Evolutionary conservation across 2,329 filamentous ascomycete species (phyloP).

Genomic region (Aspergillus pseudoviridinutans): DNA sequence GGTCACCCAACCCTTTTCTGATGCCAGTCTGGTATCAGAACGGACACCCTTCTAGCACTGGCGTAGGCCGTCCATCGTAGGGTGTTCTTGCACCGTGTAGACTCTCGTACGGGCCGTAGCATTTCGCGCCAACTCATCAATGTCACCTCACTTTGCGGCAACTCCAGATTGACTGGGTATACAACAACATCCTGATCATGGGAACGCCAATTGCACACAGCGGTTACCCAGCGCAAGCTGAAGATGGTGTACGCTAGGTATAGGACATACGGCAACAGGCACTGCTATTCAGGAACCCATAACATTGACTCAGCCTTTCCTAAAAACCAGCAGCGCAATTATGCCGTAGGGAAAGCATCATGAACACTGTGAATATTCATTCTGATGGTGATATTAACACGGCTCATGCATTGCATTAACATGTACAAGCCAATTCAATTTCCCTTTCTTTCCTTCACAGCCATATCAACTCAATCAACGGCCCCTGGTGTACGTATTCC

Average conservation of each 20-base stretch:
- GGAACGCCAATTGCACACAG: too few relatives aligned
- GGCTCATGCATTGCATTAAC: background rate
- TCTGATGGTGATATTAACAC: background rate
- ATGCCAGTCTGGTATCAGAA: conserved; percentile 19
- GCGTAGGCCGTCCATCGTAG: background rate
- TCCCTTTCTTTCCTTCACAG: background rate
- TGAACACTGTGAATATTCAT: background rate
- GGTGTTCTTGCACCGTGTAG: background rate
- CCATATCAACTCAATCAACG: conserved; percentile 7
- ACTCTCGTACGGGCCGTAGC: background rate
- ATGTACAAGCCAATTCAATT: background rate
- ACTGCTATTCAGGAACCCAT: background rate
- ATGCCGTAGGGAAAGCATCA: too few relatives aligned
- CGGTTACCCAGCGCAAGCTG: too few relatives aligned
- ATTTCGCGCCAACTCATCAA: background rate
- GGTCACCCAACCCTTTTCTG: conserved; percentile 18
- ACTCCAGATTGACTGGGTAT: background rate
- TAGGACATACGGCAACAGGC: background rate
- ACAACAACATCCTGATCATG: background rate
- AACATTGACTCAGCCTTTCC: background rate
- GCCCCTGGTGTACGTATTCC: conserved; percentile 39
- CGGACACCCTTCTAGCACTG: background rate
- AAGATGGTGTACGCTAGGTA: too few relatives aligned
- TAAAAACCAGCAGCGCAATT: background rate
- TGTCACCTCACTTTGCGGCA: background rate